Base-by-base conservation (phyloP, 1,139 yeast species). In the Candida pseudoviswanathii region DNA sequence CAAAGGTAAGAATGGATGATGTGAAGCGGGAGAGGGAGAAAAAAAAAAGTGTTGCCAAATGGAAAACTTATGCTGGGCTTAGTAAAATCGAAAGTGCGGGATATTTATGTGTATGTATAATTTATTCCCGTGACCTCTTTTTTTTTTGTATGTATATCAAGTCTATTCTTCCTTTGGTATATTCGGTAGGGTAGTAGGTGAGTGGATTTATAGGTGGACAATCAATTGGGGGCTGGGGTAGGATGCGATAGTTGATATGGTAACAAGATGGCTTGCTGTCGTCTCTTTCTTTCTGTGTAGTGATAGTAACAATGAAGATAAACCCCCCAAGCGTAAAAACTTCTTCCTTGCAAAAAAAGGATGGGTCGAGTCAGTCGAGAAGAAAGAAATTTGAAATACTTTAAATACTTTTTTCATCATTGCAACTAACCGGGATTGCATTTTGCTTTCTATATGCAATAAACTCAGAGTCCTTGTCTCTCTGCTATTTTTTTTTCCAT, bases 91-190 rank as follows among this genome's bases (percentile, higher is more conserved):
- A 7, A 11, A 16, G 32, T 27, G 42, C 33, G 42, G 42, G 42
- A 40, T 40, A 25, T 22, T 10, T 37, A 6, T 16, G 25, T 3
- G 10, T 32, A 5, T 27, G 6, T 27, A 8, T 11, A 21, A 11
- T 11, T 40, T 40, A 40, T 40, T 11, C 21, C 42, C 42, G 42
- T 40, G 42, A 36, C 40, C 40, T 9, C 6, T 5, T 4, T 9
- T 36, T 1, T 36, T 36, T 16, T 16, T 16, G 16, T 16, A 16
- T 16, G 16, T 16, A 16, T 16, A 16, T 16, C 16, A 16, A 16
- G 16, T 16, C 16, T 16, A 16, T 16, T 16, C 16, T 16, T 16
- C 16, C 16, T 16, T 16, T 16, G 16, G 16, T 16, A 16, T 16
- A 16, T 16, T 16, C 16, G 16, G 16, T 16, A 16, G 16, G 16